These are phyloP conservation scores for Aspergillus sp. DNA, from an alignment of 2,329 filamentous ascomycete genomes.

Conservation along the genomic window DNA sequence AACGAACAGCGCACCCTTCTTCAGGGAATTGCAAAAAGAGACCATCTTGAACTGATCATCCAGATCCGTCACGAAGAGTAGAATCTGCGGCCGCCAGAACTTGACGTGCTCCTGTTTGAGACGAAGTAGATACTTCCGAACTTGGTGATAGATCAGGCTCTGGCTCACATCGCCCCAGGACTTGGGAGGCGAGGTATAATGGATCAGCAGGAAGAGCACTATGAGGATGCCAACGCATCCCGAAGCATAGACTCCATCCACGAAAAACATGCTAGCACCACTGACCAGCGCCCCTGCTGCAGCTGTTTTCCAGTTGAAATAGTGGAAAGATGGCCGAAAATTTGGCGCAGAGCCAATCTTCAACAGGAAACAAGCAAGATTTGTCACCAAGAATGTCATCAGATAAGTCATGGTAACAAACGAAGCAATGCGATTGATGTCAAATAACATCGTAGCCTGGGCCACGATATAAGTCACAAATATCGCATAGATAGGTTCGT, in stretches of 20 bases:
- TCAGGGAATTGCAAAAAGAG: slow-evolving; percentile 87
- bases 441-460: slow-evolving; percentile 75
- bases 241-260: slow-evolving; percentile 76
- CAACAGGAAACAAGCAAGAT: slow-evolving; percentile 80
- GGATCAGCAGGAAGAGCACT: slow-evolving; percentile 78
- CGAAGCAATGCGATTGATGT: slow-evolving; percentile 85
- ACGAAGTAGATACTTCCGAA: slow-evolving; percentile 82
- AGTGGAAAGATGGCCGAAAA: slow-evolving; percentile 83
- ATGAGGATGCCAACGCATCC: slow-evolving; percentile 72
- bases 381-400: slow-evolving; percentile 89
- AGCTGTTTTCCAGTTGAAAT: slow-evolving; percentile 84
- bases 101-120: slow-evolving; percentile 86
- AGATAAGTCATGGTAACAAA: slow-evolving; percentile 90
- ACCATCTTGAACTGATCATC: slow-evolving; percentile 80
- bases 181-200: slow-evolving; percentile 82
- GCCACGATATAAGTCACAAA: slow-evolving; percentile 72
- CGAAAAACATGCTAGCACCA: slow-evolving; percentile 83
- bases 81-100: slow-evolving; percentile 87
- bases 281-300: slow-evolving; percentile 72
- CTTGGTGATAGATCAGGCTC: slow-evolving; percentile 83
- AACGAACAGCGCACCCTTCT: slow-evolving; percentile 83
- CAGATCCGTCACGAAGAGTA: slow-evolving; percentile 79
- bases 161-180: slow-evolving; percentile 89
- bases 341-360: slow-evolving; percentile 87
- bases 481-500: slow-evolving; percentile 76